These are phyloP conservation scores for Aspergillus piperis DNA, from an alignment of 2,329 filamentous ascomycete species.

Conservation along the genomic window DNA sequence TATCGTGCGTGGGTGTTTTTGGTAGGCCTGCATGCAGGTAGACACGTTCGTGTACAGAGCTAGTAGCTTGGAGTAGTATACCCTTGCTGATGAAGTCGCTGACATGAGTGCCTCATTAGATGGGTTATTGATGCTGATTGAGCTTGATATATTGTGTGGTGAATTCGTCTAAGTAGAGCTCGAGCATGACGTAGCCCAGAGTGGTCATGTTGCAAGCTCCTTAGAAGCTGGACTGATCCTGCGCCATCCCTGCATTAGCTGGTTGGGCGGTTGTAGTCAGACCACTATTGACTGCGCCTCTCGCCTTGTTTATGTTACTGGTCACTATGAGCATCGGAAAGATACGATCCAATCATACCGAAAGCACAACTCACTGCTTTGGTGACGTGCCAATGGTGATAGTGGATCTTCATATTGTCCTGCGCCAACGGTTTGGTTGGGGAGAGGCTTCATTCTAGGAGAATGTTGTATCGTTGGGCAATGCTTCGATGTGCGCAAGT, in stretches of 20 bases:
- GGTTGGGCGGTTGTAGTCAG: background rate
- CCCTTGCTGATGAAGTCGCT: constrained; percentile 37
- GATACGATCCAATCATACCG: constrained; percentile 35
- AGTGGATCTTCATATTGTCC: constrained; percentile 33
- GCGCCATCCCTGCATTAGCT: background rate
- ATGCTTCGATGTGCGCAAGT: constrained; percentile 14
- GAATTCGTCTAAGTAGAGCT: constrained; percentile 42
- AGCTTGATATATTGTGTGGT: constrained; percentile 37
- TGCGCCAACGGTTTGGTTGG: constrained; percentile 31
- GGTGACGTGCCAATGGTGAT: constrained; percentile 38
- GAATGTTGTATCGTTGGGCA: constrained; percentile 39
- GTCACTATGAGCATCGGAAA: constrained; percentile 38
- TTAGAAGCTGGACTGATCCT: constrained; percentile 45
- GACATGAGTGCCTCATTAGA: constrained; percentile 41
- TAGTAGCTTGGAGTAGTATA: constrained; percentile 41
- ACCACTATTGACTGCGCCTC: constrained; percentile 37
- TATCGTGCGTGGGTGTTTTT: constrained; percentile 36
- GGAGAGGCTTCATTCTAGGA: constrained; percentile 18
- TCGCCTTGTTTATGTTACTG: constrained; percentile 34
- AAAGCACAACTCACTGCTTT: constrained; percentile 30
- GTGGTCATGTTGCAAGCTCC: constrained; percentile 22
- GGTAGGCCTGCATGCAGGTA: constrained; percentile 49
- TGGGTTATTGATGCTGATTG: constrained; percentile 40
- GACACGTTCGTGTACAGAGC: constrained; percentile 51
- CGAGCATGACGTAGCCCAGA: constrained; percentile 44